phyloP scores from a whole-genome alignment of 768 basidiomycete genomes.

The Russula brevipes region DNA sequence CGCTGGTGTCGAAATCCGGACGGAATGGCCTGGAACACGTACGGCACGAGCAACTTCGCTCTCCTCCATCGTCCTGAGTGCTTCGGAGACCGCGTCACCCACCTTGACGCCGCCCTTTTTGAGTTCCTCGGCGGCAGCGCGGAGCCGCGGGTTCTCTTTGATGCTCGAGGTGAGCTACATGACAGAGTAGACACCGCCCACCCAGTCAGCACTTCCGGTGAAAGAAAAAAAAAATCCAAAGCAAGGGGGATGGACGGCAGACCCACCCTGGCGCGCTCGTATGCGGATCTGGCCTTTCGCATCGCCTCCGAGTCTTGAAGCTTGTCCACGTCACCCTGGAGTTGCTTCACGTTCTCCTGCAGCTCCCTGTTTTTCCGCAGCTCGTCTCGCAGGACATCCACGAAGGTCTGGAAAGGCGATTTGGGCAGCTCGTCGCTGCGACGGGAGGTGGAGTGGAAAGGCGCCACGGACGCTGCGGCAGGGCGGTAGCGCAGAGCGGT shows the following conservation, averaged over 20 bases:
- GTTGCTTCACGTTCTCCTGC: slow-evolving; percentile 94
- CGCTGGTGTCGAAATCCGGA: neutral
- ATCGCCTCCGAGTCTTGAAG: slow-evolving; percentile 95
- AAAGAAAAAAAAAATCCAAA: neutral
- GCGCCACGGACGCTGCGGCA: slow-evolving; percentile 15
- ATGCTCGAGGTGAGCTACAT: slow-evolving; percentile 83
- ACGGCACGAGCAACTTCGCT: slow-evolving; percentile 87
- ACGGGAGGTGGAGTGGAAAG: slow-evolving; percentile 64
- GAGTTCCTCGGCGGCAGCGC: slow-evolving; percentile 91
- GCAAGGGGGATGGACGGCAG: neutral
- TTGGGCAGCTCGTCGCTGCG: slow-evolving; percentile 65
- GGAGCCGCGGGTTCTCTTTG: slow-evolving; percentile 88
- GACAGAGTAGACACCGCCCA: neutral
- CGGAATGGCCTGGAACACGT: slow-evolving; percentile 28
- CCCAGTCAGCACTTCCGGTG: neutral
- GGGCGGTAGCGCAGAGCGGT: slow-evolving; percentile 33
- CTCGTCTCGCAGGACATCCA: slow-evolving; percentile 90
- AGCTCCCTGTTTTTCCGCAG: slow-evolving; percentile 89
- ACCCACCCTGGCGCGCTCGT: slow-evolving; percentile 89
- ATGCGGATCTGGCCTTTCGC: slow-evolving; percentile 85
- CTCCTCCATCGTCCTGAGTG: slow-evolving; percentile 90
- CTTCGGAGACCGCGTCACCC: slow-evolving; percentile 89
- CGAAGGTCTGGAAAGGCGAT: slow-evolving; percentile 95
- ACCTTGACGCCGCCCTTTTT: slow-evolving; percentile 85
- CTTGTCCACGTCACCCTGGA: slow-evolving; percentile 97